Percentiles rank a stretch among this genome's conserved stretches.
phyloP scores from a whole-genome alignment of 331 rosid species.

The Quercus phellos region DNA sequence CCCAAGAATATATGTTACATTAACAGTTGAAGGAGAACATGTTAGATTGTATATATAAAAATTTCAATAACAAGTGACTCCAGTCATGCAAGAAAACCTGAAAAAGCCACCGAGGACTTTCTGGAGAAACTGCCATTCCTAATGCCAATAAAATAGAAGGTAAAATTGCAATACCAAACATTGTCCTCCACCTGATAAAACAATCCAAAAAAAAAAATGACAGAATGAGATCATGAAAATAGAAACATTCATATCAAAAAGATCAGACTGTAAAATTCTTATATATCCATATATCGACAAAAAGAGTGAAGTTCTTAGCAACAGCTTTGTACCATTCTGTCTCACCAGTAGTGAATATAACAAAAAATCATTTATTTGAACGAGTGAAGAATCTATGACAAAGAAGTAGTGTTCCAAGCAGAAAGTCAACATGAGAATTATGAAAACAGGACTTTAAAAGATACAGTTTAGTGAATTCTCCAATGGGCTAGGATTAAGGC shows the following conservation, averaged over 20 bases:
- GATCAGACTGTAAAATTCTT: not conserved
- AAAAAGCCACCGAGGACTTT: slow-evolving; percentile 96
- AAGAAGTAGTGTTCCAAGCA: not conserved
- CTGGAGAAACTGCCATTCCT: slow-evolving; percentile 90
- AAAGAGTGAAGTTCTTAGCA: not conserved
- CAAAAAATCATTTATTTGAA: not conserved
- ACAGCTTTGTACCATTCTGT: not conserved
- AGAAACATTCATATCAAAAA: not conserved
- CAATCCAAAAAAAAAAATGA: not conserved
- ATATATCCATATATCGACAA: not conserved
- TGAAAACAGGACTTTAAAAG: not conserved
- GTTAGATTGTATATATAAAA: not conserved
- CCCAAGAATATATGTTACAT: slow-evolving; percentile 15
- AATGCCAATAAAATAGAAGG: slow-evolving; percentile 84
- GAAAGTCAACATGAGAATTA: not conserved
- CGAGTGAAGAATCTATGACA: not conserved
- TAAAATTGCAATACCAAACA: slow-evolving; percentile 83
- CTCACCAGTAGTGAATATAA: not conserved
- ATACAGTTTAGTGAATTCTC: not conserved
- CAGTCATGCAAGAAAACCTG: slow-evolving; percentile 52
- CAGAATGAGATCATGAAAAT: not conserved
- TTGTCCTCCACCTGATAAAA: slow-evolving; percentile 85
- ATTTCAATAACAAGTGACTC: slow-evolving; percentile 6
- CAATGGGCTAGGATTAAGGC: not conserved
- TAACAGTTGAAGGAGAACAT: slow-evolving; percentile 2